Evolutionary conservation across 2,329 filamentous ascomycete species (phyloP), one percentile per base, ranked within the genome.

Genomic region (Apiospora saccharicola): DNA sequence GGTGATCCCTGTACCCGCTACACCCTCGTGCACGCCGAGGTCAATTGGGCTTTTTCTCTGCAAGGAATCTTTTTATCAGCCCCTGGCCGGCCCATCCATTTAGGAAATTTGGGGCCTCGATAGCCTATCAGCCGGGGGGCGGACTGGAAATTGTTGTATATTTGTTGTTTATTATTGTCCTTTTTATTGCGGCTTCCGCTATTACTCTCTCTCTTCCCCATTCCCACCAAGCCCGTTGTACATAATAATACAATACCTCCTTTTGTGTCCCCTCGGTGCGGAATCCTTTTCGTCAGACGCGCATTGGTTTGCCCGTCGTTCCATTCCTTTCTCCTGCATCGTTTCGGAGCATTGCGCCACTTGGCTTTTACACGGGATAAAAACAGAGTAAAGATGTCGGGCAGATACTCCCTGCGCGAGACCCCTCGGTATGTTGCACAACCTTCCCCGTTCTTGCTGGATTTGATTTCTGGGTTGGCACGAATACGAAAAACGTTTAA

Each of bases 221-320:
- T 61, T 30, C 37, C 53, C 53, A 61, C 53, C 19, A 61, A 37
- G 53, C n/a, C 49, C 12, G 41, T 41, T 41, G 57, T 41, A n/a
- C 57, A 41, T 57, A 22, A 34, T 41, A 41, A 19, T 41, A 41
- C 10, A 10, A 10, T 61, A 34, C 71, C 43, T 67, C 53, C 37
- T 68, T 49, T 67, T 26, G 44, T 46, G 26, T 30, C 26, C 51
- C 43, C 49, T 24, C 22, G 46, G 53, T 34, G 53, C 41, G 43
- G 44, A 41, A 41, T 64, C 19, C 71, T n/a, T 44, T 47, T 61
- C 37, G n/a, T 49, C 53, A 74, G 75, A 78, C 74, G 76, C 75
- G 76, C 74, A 78, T 75, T 76, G 69, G 74, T 41, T 77, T 73
- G 75, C 75, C 72, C 72, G 75, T 77, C 73, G 74, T 78, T 78